Conservation (phyloP, 2,329 filamentous ascomycete genomes). For the Colletotrichum euphorbiae region DNA sequence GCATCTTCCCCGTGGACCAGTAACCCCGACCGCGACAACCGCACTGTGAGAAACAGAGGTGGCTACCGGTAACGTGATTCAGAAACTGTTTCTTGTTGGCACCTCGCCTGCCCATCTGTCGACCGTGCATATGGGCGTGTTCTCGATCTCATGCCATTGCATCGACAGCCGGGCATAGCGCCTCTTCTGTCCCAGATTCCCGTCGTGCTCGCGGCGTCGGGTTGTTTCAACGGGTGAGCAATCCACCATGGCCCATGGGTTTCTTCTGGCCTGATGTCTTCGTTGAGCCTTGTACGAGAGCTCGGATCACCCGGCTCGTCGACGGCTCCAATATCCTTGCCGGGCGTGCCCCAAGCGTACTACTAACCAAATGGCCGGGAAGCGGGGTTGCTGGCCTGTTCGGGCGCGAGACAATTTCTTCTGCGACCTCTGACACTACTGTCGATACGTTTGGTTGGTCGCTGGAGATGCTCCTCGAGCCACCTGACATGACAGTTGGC, state of each 20-base stretch:
- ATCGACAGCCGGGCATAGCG: constrained; percentile 14
- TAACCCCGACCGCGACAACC: background rate
- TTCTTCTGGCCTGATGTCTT: constrained; percentile 24
- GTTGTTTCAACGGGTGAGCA: constrained; percentile 33
- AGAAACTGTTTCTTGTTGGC: constrained; percentile 13
- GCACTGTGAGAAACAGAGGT: constrained; percentile 6
- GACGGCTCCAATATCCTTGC: constrained; percentile 21
- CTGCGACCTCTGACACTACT: constrained; percentile 23
- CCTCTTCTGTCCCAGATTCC: constrained; percentile 28
- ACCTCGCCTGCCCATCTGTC: background rate
- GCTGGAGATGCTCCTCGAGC: constrained; percentile 7
- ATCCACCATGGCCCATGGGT: constrained; percentile 16
- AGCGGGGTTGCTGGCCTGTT: constrained; percentile 32
- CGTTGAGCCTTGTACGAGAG: constrained; percentile 19
- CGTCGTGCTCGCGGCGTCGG: constrained; percentile 27
- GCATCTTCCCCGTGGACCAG: background rate
- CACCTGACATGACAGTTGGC: constrained; percentile 14
- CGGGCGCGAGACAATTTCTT: constrained; percentile 32
- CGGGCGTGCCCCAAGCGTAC: constrained; percentile 9
- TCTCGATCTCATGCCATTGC: constrained; percentile 13
- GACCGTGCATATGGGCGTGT: constrained; percentile 20
- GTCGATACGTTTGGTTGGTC: constrained; percentile 14
- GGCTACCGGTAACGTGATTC: constrained; percentile 8
- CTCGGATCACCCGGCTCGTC: constrained; percentile 23
- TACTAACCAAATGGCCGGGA: constrained; percentile 31